These are phyloP conservation scores for Pseudogymnoascus sp. DNA, from an alignment of 2,329 filamentous ascomycete species.

Conservation along the genomic window DNA sequence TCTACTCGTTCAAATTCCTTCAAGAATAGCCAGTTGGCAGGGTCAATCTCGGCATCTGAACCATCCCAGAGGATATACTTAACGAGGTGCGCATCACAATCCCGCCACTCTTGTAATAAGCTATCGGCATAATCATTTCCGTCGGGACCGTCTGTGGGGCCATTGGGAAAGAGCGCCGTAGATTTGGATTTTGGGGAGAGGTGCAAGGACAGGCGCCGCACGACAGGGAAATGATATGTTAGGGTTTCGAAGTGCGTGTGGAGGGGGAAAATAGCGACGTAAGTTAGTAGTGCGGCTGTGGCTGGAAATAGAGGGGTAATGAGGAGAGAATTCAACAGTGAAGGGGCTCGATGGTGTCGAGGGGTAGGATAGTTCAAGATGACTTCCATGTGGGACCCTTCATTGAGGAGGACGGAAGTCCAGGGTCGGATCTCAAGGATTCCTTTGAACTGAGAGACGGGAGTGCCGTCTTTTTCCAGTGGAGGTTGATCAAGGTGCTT, in stretches of 20 bases:
- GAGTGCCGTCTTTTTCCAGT: not conserved
- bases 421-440: conserved; percentile 39
- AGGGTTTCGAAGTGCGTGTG: conserved; percentile 48
- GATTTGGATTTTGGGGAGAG: conserved; percentile 30
- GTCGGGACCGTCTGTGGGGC: conserved; percentile 28
- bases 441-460: not conserved
- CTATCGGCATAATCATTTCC: conserved; percentile 15
- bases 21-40: conserved; percentile 36
- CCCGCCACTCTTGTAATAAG: conserved; percentile 17
- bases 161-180: conserved; percentile 11
- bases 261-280: conserved; percentile 61
- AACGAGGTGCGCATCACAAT: conserved; percentile 25
- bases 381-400: conserved; percentile 63
- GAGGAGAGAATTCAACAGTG: conserved; percentile 39
- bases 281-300: conserved; percentile 43
- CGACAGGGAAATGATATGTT: conserved; percentile 38
- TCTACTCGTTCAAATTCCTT: conserved; percentile 44
- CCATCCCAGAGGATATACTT: conserved; percentile 23
- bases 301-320: conserved; percentile 31
- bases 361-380: conserved; percentile 68
- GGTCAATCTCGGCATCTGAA: conserved; percentile 25
- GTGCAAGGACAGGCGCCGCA: conserved; percentile 48
- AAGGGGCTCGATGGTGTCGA: conserved; percentile 44
- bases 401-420: conserved; percentile 60
- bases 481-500: not conserved